Conservation (phyloP, 1,284 basidiomycete species). For the Trichosporon asahii region DNA sequence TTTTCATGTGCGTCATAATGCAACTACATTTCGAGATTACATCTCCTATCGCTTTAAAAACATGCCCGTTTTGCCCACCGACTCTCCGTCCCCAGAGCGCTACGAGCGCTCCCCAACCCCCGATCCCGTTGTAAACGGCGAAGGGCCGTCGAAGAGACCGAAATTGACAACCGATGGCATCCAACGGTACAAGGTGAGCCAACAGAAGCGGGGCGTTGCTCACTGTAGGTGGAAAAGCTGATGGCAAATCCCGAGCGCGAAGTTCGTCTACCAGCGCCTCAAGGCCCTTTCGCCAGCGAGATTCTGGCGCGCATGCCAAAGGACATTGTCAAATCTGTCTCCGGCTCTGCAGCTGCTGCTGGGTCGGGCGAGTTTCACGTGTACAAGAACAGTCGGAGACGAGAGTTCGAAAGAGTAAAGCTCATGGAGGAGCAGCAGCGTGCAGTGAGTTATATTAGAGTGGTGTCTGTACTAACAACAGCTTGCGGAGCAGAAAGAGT, state of each 20-base stretch:
- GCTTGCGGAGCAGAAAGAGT: conserved; percentile 65
- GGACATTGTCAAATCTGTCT: conserved; percentile 99
- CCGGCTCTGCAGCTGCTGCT: conserved; percentile 81
- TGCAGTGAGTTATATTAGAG: conserved; percentile 61
- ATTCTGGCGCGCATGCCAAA: conserved; percentile 63
- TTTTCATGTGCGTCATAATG: background rate
- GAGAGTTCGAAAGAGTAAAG: conserved; percentile 92
- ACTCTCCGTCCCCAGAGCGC: conserved; percentile 21
- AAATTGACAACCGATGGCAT: conserved; percentile 33
- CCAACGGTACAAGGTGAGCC: conserved; percentile 34
- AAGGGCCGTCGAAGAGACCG: conserved; percentile 21
- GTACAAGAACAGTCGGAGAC: conserved; percentile 88
- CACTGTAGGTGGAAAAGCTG: conserved; percentile 67
- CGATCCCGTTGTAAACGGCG: background rate
- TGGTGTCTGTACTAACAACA: conserved; percentile 40
- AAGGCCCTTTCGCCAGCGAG: conserved; percentile 40
- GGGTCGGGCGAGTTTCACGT: conserved; percentile 97
- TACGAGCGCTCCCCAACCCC: conserved; percentile 22
- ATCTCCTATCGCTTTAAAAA: background rate
- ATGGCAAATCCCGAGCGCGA: conserved; percentile 81
- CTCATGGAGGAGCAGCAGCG: conserved; percentile 77
- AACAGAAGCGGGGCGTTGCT: background rate
- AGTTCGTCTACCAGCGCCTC: conserved; percentile 63
- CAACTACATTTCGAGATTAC: background rate
- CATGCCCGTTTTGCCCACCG: conserved; percentile 19